These are phyloP conservation scores for Glycine soja DNA, from an alignment of 306 rosid species.

Conservation along the genomic window DNA sequence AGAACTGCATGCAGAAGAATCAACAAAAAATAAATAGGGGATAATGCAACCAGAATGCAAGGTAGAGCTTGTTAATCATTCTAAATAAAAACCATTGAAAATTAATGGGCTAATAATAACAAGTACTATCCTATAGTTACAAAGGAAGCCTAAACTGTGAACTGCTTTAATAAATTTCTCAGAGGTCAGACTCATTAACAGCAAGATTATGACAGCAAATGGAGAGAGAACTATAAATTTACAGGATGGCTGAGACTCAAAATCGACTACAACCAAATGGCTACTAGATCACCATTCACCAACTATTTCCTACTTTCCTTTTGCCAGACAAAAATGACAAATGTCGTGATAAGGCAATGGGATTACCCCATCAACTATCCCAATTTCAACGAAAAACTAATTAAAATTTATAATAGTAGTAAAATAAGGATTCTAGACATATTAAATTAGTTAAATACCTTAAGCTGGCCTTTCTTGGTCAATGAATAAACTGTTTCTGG, in stretches of 20 bases:
- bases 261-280: conserved; percentile 14
- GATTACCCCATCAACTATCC: background rate
- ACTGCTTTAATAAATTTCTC: background rate
- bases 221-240: background rate
- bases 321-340: conserved; percentile 19
- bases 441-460: conserved; percentile 61
- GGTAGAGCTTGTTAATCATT: background rate
- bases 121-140: background rate
- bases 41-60: background rate
- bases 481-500: conserved; percentile 85
- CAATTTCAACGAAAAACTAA: background rate
- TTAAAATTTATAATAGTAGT: background rate
- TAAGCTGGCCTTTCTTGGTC: conserved; percentile 75
- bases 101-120: background rate
- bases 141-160: conserved; percentile 17
- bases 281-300: background rate
- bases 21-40: background rate
- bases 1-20: conserved; percentile 30
- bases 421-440: conserved; percentile 24
- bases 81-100: background rate
- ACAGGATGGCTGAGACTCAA: background rate
- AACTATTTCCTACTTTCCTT: conserved; percentile 12
- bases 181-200: conserved; percentile 11
- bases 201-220: background rate
- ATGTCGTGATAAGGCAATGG: conserved; percentile 9